Evolutionary conservation across 1,284 basidiomycete genomes (phyloP).

Genomic region (Pseudozyma thailandica): DNA sequence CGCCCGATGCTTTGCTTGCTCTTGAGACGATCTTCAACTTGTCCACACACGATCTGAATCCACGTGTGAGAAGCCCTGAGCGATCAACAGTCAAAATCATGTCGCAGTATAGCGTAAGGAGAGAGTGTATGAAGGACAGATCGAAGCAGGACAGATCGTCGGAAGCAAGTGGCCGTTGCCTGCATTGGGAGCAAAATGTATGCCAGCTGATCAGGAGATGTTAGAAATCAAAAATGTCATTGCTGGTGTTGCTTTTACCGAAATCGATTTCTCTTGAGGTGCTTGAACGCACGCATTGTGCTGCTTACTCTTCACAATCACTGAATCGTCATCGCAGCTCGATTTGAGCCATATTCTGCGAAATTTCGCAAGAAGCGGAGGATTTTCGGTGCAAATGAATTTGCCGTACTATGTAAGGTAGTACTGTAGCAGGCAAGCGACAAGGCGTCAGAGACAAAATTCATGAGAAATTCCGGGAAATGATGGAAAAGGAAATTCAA

Average conservation of each 20-base stretch:
- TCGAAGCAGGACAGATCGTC: too few species aligned
- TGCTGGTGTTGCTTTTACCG: neutral
- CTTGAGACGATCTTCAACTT: too few species aligned
- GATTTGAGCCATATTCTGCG: slow-evolving; percentile 7
- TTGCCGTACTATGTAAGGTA: neutral
- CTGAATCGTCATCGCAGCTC: slow-evolving; percentile 17
- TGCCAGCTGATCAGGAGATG: slow-evolving; percentile 1
- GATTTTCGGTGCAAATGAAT: slow-evolving; percentile 26
- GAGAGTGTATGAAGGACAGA: too few species aligned
- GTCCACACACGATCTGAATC: too few species aligned
- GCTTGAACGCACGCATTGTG: neutral
- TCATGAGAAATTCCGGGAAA: slow-evolving; percentile 3
- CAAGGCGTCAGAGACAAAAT: neutral
- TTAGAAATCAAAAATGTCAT: too few species aligned
- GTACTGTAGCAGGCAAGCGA: neutral
- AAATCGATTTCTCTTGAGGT: slow-evolving; percentile 5
- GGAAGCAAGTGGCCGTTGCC: too few species aligned
- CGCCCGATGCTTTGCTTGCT: slow-evolving; percentile 2
- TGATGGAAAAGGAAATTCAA: neutral
- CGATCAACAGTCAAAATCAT: too few species aligned
- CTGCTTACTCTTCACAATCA: slow-evolving; percentile 3
- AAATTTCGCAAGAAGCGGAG: slow-evolving; percentile 8
- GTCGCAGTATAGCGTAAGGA: too few species aligned
- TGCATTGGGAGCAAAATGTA: too few species aligned
- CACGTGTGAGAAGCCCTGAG: too few species aligned